Conservation (phyloP, 805 yeast species). For the Ogataea ganodermae region DNA sequence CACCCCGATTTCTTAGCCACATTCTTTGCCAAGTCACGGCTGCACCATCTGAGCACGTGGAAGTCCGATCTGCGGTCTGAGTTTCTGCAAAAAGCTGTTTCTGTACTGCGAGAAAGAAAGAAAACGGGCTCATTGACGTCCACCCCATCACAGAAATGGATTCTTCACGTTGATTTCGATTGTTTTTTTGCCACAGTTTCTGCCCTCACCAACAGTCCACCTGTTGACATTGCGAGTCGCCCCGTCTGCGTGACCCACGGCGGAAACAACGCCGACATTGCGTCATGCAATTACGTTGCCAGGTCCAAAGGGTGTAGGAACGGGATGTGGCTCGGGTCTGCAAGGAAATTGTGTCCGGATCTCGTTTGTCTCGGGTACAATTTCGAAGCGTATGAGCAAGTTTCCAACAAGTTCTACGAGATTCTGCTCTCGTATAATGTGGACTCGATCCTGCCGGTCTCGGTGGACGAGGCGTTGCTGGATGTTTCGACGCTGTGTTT, state of each 20-base stretch:
- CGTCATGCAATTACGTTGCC: constrained; percentile 91
- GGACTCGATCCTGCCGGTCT: constrained; percentile 72
- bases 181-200: constrained; percentile 92
- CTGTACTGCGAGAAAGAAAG: constrained; percentile 16
- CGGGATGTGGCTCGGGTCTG: constrained; percentile 87
- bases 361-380: constrained; percentile 68
- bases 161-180: constrained; percentile 89
- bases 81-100: constrained; percentile 53
- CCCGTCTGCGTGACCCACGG: constrained; percentile 70
- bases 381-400: constrained; percentile 68
- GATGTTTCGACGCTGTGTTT: constrained; percentile 47
- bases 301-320: constrained; percentile 74
- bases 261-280: constrained; percentile 69
- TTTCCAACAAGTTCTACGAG: constrained; percentile 66
- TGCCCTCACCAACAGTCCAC: constrained; percentile 50
- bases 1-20: constrained; percentile 73
- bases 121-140: background rate
- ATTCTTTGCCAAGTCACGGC: constrained; percentile 78
- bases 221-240: constrained; percentile 48
- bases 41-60: constrained; percentile 89
- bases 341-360: constrained; percentile 61
- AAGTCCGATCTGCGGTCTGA: constrained; percentile 69
- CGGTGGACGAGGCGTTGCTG: constrained; percentile 88
- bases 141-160: constrained; percentile 26
- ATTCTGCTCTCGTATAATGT: constrained; percentile 48